Conservation (phyloP, 805 yeast species). For the Saccharomycopsis amapae region DNA sequence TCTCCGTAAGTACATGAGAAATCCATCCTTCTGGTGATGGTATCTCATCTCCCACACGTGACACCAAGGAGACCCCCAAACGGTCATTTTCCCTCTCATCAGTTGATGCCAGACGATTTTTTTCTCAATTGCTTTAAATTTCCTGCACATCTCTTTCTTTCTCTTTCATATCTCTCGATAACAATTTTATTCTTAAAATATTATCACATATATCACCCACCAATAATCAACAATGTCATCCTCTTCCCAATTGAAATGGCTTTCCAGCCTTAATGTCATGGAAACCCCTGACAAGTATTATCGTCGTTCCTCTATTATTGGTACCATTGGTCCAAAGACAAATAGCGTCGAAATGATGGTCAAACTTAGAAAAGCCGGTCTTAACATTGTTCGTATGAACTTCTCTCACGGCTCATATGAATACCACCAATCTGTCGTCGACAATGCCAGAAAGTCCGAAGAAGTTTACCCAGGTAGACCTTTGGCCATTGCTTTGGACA, state of each 20-base stretch:
- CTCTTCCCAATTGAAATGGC: conserved; percentile 65
- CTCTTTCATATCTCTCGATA: background rate
- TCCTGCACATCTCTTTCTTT: background rate
- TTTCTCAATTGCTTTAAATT: background rate
- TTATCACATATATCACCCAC: too few relatives aligned
- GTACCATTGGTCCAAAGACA: conserved; percentile 98
- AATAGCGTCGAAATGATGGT: conserved; percentile 80
- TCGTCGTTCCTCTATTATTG: conserved; percentile 95
- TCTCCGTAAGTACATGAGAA: too few relatives aligned
- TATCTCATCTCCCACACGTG: background rate
- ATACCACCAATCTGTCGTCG: conserved; percentile 94
- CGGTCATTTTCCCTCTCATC: background rate
- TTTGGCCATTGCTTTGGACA: conserved; percentile 95
- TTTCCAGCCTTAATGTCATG: conserved; percentile 65
- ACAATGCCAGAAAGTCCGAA: conserved; percentile 93
- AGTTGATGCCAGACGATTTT: conserved; percentile 1
- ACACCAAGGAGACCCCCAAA: too few relatives aligned
- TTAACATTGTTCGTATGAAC: conserved; percentile 98
- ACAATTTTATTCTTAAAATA: background rate
- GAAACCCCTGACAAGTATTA: conserved; percentile 69
- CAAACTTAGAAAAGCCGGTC: conserved; percentile 91
- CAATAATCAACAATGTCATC: conserved; percentile 13
- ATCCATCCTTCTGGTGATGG: too few relatives aligned
- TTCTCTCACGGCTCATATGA: conserved; percentile 98
- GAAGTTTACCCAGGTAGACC: conserved; percentile 91